Percentiles rank a stretch among this genome's conserved stretches.
Evolutionary conservation across 768 basidiomycete genomes (phyloP).

Genomic region (Pleurotus eryngii): DNA sequence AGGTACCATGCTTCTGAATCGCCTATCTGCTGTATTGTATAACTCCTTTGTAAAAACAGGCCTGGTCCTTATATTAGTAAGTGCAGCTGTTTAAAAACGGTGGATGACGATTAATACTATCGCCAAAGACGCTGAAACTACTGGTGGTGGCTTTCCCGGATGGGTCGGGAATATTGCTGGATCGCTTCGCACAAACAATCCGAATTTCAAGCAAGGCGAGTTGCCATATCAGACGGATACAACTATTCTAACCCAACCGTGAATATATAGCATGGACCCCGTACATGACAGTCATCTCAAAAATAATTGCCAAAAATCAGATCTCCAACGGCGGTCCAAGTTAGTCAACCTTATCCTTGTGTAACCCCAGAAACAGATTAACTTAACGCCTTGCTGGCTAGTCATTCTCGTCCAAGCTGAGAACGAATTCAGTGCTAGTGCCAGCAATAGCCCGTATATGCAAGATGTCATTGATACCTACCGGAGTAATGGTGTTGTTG

Average conservation of each 20-base stretch:
- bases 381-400: constrained; percentile 12
- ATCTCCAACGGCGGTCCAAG: constrained; percentile 60
- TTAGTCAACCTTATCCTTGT: constrained; percentile 18
- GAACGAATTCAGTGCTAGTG: constrained; percentile 49
- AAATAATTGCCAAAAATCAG: constrained; percentile 51
- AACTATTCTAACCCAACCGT: background rate
- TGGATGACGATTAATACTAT: background rate
- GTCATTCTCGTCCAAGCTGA: constrained; percentile 52
- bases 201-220: constrained; percentile 41
- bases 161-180: constrained; percentile 57
- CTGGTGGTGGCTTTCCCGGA: constrained; percentile 56
- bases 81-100: no score
- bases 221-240: background rate
- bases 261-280: constrained; percentile 45
- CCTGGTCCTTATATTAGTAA: constrained; percentile 54
- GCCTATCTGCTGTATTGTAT: background rate
- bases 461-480: constrained; percentile 44
- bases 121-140: constrained; percentile 43
- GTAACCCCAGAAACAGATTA: background rate
- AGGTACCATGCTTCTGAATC: constrained; percentile 25
- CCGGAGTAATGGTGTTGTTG: constrained; percentile 41
- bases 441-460: constrained; percentile 44
- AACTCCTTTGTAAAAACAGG: constrained; percentile 17
- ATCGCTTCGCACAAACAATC: constrained; percentile 45
- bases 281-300: constrained; percentile 49